Evolutionary conservation across 2,329 filamentous ascomycete species (phyloP).

Genomic region (Sporothrix dimorphospora): DNA sequence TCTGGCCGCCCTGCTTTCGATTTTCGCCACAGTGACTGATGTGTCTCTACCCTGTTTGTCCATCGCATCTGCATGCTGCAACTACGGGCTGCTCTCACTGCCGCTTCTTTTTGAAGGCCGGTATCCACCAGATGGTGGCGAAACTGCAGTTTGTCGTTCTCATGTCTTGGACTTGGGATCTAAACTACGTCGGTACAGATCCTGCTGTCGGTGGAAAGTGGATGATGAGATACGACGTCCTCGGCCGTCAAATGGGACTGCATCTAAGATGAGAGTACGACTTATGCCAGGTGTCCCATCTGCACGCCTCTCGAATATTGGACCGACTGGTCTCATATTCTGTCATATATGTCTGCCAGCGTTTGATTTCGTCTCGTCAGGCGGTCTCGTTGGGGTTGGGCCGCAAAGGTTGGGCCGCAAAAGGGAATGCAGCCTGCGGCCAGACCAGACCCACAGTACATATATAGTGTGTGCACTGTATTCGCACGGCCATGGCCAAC

Average conservation of each 20-base stretch:
- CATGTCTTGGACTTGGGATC: background rate
- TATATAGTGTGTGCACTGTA: conserved; percentile 31
- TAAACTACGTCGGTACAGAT: background rate
- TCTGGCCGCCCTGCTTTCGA: conserved; percentile 11
- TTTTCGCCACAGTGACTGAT: conserved; percentile 6
- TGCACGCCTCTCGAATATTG: background rate
- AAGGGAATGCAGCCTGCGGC: background rate
- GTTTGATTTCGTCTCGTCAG: background rate
- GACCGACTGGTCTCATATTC: background rate
- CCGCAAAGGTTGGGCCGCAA: conserved; percentile 26
- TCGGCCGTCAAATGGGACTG: background rate
- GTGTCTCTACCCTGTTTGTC: conserved; percentile 25
- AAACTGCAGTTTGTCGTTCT: background rate
- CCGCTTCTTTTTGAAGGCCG: background rate
- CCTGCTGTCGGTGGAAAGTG: conserved; percentile 9
- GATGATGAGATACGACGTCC: background rate
- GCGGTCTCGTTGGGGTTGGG: conserved; percentile 15
- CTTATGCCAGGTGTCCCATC: conserved; percentile 12
- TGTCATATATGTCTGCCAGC: background rate
- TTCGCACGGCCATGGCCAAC: background rate
- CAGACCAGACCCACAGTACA: background rate
- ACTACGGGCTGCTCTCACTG: background rate
- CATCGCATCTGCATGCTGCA: background rate
- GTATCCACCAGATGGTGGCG: background rate
- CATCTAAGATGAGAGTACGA: background rate